phyloP scores from a whole-genome alignment of 352 stramenopile species.

The Phytopythium kandeliae region DNA sequence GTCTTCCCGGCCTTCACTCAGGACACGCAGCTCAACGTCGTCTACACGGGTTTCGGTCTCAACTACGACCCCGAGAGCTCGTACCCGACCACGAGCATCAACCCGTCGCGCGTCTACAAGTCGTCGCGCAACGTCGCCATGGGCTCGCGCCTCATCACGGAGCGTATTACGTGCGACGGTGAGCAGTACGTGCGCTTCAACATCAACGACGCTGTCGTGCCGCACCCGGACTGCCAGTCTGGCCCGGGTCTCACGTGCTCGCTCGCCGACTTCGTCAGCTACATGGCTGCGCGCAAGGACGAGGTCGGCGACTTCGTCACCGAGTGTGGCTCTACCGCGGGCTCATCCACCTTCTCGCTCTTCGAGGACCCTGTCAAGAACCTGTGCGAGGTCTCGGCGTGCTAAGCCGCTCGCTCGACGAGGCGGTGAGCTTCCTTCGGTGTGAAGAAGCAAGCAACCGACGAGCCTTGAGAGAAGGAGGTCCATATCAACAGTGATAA shows the following conservation, averaged over 20 bases:
- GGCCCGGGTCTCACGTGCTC: conserved; percentile 44
- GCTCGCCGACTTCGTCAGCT: conserved; percentile 28
- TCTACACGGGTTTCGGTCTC: conserved; percentile 38
- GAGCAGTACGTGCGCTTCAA: conserved; percentile 39
- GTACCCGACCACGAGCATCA: conserved; percentile 29
- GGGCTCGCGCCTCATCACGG: conserved; percentile 37
- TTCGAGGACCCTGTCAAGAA: conserved; percentile 44
- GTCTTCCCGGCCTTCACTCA: conserved; percentile 50
- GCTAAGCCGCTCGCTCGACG: too few species aligned
- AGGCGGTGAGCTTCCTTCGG: too few species aligned
- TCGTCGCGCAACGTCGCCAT: conserved; percentile 39
- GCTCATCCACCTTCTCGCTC: conserved; percentile 28
- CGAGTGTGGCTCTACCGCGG: conserved; percentile 25
- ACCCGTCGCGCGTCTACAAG: conserved; percentile 28
- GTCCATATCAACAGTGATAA: neutral
- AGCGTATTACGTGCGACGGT: conserved; percentile 33
- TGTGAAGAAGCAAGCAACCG: neutral
- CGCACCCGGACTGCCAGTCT: conserved; percentile 32
- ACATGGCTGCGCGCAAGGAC: conserved; percentile 27
- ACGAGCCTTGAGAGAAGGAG: neutral
- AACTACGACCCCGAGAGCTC: conserved; percentile 26
- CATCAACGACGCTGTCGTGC: conserved; percentile 46
- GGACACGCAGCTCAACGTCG: conserved; percentile 47
- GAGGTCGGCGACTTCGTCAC: conserved; percentile 42
- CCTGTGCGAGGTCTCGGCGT: conserved; percentile 20